Base-by-base conservation (phyloP, 106 monocot genomes). In the Posidonia australis region DNA sequence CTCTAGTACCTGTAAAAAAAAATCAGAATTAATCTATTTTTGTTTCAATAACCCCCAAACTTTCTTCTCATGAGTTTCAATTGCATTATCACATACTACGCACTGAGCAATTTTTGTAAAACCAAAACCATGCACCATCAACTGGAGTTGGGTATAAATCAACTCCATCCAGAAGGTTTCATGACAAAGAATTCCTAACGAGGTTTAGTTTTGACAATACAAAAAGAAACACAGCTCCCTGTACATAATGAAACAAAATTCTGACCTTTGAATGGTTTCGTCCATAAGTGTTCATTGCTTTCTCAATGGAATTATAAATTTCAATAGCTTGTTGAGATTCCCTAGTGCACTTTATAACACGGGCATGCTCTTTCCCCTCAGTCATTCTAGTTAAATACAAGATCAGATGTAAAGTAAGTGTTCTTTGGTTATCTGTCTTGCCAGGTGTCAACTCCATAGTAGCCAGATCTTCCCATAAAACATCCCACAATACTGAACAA, bases 401-500 rank as follows among this genome's bases (percentile, higher is more conserved):
- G 46, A 91, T 79, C 49, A 98, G 81, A 13, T 59, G 32, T 28
- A 90, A 98, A 63, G 87, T 84, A 25, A 78, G 72, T 12, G 84
- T 90, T 61, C 72, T 81, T 44, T 72, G 74, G 19, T 29, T 54
- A 48, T 98, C 87, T 51, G 83, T 87, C 70, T 82, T 87, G 65
- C 84, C 90, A 67, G 70, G 78, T 42, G 74, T 47, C 73, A 91
- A 64, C 58, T 87, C 90, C 87, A 98, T 91, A 12, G 87, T 91
- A 36, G 75, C 72, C 32, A 98, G 56, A 58, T 90, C 78, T 62
- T 87, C 84, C 81, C 87, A 87, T 24, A 79, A 43, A 12, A 91
- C 76, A 76, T 91, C 96, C 96, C 90, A 98, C 32, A 81, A 28
- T 44, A 98, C 85, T 55, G 96, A 80, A 69, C 96, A 98, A 11